Evolutionary conservation across 257 asterid species (phyloP).

Genomic region (Haberlea rhodopensis): DNA sequence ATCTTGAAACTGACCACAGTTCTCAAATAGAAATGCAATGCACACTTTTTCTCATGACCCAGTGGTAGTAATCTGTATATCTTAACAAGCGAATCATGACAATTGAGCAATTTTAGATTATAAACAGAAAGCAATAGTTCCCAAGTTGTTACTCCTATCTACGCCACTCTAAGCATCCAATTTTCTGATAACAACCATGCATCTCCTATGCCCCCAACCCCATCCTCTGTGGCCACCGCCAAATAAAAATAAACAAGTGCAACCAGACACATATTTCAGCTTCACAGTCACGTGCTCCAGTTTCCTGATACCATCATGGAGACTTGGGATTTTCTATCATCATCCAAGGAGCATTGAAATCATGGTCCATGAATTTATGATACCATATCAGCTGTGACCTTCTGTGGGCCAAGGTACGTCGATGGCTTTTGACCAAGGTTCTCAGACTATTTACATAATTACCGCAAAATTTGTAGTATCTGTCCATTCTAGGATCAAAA

Average conservation of each 20-base stretch:
- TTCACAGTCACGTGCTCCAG: neutral
- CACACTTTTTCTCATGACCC: neutral
- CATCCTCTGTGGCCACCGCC: neutral
- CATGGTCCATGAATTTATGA: neutral
- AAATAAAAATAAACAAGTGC: neutral
- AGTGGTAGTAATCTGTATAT: neutral
- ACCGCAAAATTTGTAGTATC: neutral
- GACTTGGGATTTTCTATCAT: neutral
- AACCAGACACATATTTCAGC: neutral
- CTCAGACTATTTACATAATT: neutral
- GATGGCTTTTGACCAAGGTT: neutral
- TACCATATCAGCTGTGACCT: neutral
- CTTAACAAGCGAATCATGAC: constrained; percentile 14
- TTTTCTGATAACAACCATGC: neutral
- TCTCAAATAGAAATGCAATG: constrained; percentile 10
- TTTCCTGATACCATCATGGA: neutral
- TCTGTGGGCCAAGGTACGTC: neutral
- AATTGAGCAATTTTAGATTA: neutral
- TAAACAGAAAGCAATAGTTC: neutral
- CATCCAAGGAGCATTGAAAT: neutral
- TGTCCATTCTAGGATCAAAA: neutral
- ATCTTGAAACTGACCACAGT: constrained; percentile 6
- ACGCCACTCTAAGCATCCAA: constrained; percentile 3
- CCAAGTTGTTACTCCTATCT: constrained; percentile 1
- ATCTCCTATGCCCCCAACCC: neutral